phyloP scores from a whole-genome alignment of 148 eudicot genomes.

The Camellia granthamiana region DNA sequence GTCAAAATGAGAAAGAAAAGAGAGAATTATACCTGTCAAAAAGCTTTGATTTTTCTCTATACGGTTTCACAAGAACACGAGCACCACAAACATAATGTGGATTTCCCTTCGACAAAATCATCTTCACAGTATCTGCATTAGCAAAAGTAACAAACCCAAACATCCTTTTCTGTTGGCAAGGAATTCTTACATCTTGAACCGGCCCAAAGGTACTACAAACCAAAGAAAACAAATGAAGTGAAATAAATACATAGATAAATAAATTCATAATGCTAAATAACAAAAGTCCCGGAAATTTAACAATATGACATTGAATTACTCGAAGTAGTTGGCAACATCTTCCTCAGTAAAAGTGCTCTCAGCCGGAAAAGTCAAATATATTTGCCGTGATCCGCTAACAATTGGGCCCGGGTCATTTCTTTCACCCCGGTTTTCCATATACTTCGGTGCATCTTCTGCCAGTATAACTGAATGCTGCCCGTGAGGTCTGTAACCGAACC shows the following conservation, averaged over 20 bases:
- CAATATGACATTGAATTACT: constrained; percentile 24
- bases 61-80: constrained; percentile 63
- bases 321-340: constrained; percentile 58
- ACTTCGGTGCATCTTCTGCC: constrained; percentile 55
- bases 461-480: constrained; percentile 57
- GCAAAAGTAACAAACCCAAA: constrained; percentile 56
- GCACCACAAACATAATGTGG: constrained; percentile 56
- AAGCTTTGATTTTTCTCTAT: constrained; percentile 43
- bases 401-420: constrained; percentile 56
- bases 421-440: constrained; percentile 39
- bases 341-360: constrained; percentile 63
- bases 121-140: constrained; percentile 39
- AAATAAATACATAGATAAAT: neutral
- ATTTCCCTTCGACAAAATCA: constrained; percentile 39
- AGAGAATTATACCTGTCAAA: constrained; percentile 34
- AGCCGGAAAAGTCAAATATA: constrained; percentile 67
- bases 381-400: constrained; percentile 53
- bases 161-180: constrained; percentile 59
- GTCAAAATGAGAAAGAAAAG: neutral
- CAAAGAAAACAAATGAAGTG: neutral
- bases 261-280: neutral
- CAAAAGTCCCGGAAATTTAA: neutral
- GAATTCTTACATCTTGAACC: constrained; percentile 55
- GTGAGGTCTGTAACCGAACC: constrained; percentile 43
- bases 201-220: constrained; percentile 40